Percentiles rank a stretch among this genome's conserved stretches.
phyloP scores from a whole-genome alignment of 1,284 basidiomycete genomes.

The Megacollybia platyphylla region DNA sequence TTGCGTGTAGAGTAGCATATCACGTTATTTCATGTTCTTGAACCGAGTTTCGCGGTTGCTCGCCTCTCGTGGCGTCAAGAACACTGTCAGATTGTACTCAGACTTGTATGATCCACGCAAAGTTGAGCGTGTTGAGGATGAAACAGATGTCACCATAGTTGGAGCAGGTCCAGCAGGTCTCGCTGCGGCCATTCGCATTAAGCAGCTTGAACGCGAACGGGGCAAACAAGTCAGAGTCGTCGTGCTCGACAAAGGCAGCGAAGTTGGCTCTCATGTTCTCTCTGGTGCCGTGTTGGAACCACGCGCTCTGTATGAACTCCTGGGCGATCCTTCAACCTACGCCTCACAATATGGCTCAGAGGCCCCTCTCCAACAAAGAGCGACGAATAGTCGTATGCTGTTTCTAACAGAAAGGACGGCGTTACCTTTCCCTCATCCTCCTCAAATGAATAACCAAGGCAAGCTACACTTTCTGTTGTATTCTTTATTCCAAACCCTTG shows the following conservation, averaged over 20 bases:
- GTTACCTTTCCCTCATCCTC: conserved; percentile 89
- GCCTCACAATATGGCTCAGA: conserved; percentile 8
- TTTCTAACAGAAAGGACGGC: conserved; percentile 67
- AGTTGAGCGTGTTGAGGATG: conserved; percentile 72
- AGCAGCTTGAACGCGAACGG: conserved; percentile 81
- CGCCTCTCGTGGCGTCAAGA: too few relatives aligned
- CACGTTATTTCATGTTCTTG: not conserved
- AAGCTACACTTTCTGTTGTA: not conserved
- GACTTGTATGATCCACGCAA: conserved; percentile 31
- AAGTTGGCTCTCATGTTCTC: conserved; percentile 93
- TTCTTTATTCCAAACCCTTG: not conserved
- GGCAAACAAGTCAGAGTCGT: conserved; percentile 83
- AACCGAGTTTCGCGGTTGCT: not conserved
- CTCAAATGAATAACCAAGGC: conserved; percentile 92
- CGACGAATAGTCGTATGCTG: conserved; percentile 77
- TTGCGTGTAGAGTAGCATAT: too few relatives aligned
- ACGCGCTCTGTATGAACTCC: conserved; percentile 80
- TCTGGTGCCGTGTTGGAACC: conserved; percentile 96
- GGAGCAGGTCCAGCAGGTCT: conserved; percentile 93
- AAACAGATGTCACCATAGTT: conserved; percentile 95
- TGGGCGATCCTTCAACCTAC: conserved; percentile 38
- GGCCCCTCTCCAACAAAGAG: conserved; percentile 59
- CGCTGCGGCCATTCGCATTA: conserved; percentile 91
- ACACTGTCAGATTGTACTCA: too few relatives aligned
- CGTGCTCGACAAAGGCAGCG: conserved; percentile 89